Base-by-base conservation (phyloP, 352 stramenopile species). In the Globisporangium acanthophoron region DNA sequence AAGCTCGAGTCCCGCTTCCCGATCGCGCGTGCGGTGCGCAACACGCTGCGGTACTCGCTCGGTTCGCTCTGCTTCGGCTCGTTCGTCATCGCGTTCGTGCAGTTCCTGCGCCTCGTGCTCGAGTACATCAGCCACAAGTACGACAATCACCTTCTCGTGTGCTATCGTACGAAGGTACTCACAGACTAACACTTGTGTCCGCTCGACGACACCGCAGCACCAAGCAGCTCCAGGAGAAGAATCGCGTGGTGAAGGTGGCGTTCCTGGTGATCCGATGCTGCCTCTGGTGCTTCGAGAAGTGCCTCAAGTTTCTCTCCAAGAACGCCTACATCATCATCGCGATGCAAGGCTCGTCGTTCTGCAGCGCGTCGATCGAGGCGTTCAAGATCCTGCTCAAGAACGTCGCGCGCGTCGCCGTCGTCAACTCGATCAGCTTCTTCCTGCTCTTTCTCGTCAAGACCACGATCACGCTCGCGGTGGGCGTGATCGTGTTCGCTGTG, bases 231-330 rank as follows among this genome's bases (percentile, higher is more conserved):
- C 85, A 94, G 47, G 52, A 88, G 52, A 59, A 29, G 31, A 97
- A 94, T 44, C 65, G 79, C 9, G 53, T 89, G 8, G 75, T 97
- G 48, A 94, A 88, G 49, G 87, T 96, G 59, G 70, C 96, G 11
- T 84, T 96, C 29, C 27, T 92, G 46, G 61, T 61, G 5, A 62
- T 91, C 27, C 70, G 85, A 74, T 83, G 97, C 89, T 98, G 87
- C 67, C 76, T 99, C 52, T 98, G 91, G 85, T 99, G 95, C 73
- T 87, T 96, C 49, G 84, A 96, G 54, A 98, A 97, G 62, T 97
- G 92, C 62, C 88, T 99, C 67, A 97, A 98, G 65, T 99, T 99
- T 64, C 70, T 99, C 33, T 98, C 96, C 67, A 97, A 96, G 67
- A 99, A 99, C 78, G 88, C 90, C 15, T 98, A 97, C 71, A 97